Conservation (phyloP, 225 moss, liverwort and hornwort genomes). For the Lunularia cruciata region DNA sequence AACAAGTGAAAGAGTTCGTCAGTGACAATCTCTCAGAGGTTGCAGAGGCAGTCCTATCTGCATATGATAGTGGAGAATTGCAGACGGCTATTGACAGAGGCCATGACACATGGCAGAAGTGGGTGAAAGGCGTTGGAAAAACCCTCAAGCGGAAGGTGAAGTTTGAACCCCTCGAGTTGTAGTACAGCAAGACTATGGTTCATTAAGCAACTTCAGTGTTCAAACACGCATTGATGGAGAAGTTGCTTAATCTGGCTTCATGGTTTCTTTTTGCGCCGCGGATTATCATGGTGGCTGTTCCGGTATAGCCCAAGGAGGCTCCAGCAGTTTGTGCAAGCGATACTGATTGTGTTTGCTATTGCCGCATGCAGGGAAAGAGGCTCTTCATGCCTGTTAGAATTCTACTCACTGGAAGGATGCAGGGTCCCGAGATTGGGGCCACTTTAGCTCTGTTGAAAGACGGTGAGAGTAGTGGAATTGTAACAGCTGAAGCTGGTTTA, state of each 20-base stretch:
- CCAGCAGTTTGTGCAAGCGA: too few species aligned
- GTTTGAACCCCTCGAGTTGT: too few species aligned
- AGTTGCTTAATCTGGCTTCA: too few species aligned
- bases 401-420: conserved; percentile 84
- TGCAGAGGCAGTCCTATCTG: conserved; percentile 63
- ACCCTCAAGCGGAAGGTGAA: conserved; percentile 81
- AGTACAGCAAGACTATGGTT: too few species aligned
- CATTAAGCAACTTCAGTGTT: too few species aligned
- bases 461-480: conserved; percentile 58
- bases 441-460: conserved; percentile 60
- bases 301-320: too few species aligned
- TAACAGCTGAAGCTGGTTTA: conserved; percentile 53
- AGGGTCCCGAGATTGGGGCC: conserved; percentile 91
- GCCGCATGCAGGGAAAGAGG: conserved; percentile 93
- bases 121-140: conserved; percentile 90
- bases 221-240: too few species aligned
- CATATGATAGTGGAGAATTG: conserved; percentile 71
- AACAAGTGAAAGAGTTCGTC: conserved; percentile 70
- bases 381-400: conserved; percentile 95
- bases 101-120: conserved; percentile 89
- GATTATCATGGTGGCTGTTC: too few species aligned
- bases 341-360: neutral
- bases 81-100: conserved; percentile 73
- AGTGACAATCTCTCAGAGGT: conserved; percentile 89
- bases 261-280: too few species aligned